Evolutionary conservation across 2,329 filamentous ascomycete species (phyloP).

Genomic region (Aurifilum marmelostoma): DNA sequence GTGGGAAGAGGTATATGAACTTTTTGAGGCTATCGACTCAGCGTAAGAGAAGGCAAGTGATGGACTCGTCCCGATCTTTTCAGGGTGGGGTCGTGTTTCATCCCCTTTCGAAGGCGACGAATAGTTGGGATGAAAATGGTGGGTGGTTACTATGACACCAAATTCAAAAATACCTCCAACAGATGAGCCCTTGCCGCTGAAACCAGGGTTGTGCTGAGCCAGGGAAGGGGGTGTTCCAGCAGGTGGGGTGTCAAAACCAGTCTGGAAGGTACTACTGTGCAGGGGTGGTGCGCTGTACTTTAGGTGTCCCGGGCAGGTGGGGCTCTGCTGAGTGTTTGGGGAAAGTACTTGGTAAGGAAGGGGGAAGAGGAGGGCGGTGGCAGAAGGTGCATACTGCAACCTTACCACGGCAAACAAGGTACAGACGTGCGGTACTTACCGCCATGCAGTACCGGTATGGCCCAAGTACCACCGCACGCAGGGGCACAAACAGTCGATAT

Average conservation of each 20-base stretch:
- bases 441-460: background rate
- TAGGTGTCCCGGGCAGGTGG: background rate
- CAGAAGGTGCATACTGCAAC: background rate
- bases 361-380: background rate
- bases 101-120: constrained; percentile 17
- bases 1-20: background rate
- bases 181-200: background rate
- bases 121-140: background rate
- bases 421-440: background rate
- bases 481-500: background rate
- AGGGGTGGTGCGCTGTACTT: background rate
- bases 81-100: constrained; percentile 20
- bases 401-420: background rate
- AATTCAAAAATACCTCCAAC: constrained; percentile 8
- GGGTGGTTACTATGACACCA: constrained; percentile 6
- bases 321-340: background rate
- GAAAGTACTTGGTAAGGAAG: no score
- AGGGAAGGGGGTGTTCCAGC: background rate
- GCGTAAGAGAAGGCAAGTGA: background rate
- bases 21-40: background rate
- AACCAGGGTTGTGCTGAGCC: background rate
- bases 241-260: background rate
- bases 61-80: background rate
- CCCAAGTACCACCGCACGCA: no score
- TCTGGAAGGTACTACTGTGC: background rate